Evolutionary conservation across 495 filamentous ascomycete species (phyloP), one percentile per base, ranked within the genome.

Genomic region (Apiosordaria backusii): DNA sequence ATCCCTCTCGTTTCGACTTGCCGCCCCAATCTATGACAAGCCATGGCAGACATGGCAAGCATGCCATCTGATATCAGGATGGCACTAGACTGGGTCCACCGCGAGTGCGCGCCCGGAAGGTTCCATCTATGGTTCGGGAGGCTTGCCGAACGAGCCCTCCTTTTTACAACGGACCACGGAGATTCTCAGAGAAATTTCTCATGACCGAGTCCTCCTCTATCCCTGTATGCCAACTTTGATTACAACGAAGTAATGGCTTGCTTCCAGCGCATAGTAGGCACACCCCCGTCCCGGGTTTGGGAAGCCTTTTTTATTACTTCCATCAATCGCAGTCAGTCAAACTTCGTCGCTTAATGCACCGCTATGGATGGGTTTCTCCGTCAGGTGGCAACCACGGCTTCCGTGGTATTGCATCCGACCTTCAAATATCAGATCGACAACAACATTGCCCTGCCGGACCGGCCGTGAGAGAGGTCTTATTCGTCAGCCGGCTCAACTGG

Each of bases 401-500:
- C 58, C 53, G 57, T 52, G 50, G 19, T 26, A 45, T 35, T 62
- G 64, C 60, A 57, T 57, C 53, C 53, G 64, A 24, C 23, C 24
- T 57, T 59, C 18, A 50, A 58, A 61, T 45, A 40, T 19, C 57
- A 27, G 64, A 64, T 66, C 64, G 68, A 62, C 64, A 64, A 21
- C 26, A 61, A 35, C 57, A 54, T 54, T 35, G 23, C n/a, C 54
- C 13, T 26, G 29, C 23, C 25, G 16, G 60, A 21, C 27, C 29
- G 25, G 10, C n/a, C 9, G 59, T 21, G 5, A 35, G 55, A 9
- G 26, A 65, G 21, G 22, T 57, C 54, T 65, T 50, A 74, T 66
- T 63, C 50, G 60, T 35, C 62, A 61, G 15, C 50, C 68, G 71
- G 73, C 71, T 71, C 53, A 68, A 68, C 66, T 70, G 57, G 65